phyloP scores from a whole-genome alignment of 202 grass and related monocot species.

The Digitaria exilis region DNA sequence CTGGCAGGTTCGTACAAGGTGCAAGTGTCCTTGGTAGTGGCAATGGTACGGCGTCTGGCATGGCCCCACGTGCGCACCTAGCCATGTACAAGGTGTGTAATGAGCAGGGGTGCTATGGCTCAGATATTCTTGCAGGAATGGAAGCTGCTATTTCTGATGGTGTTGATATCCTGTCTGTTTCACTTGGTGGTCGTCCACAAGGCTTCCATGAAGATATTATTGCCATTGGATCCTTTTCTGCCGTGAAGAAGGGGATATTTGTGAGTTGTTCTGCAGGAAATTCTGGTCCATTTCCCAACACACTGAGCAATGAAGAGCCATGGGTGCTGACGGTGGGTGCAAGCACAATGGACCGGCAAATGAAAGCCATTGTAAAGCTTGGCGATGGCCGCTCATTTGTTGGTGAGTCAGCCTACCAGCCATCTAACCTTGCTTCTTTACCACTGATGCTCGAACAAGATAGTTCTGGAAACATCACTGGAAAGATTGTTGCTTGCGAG shows the following conservation, averaged over 20 bases:
- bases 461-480: constrained; percentile 4
- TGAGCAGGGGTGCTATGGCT: background rate
- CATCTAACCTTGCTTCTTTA: background rate
- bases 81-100: constrained; percentile 41
- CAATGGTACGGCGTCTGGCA: constrained; percentile 39
- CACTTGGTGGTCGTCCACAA: background rate
- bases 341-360: constrained; percentile 40
- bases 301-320: constrained; percentile 33
- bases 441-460: background rate
- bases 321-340: constrained; percentile 50
- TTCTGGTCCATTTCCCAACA: background rate
- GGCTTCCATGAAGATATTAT: constrained; percentile 38
- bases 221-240: constrained; percentile 27
- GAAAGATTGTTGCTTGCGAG: constrained; percentile 42
- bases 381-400: constrained; percentile 23
- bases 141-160: constrained; percentile 42
- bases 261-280: constrained; percentile 44
- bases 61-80: constrained; percentile 36
- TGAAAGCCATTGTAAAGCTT: constrained; percentile 39
- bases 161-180: constrained; percentile 48
- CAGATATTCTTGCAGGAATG: constrained; percentile 22
- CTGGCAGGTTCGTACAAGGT: constrained; percentile 31
- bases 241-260: constrained; percentile 41
- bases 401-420: constrained; percentile 18
- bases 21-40: constrained; percentile 39